Conservation (phyloP, 2,329 filamentous ascomycete genomes). For the Onygenales sp. region DNA sequence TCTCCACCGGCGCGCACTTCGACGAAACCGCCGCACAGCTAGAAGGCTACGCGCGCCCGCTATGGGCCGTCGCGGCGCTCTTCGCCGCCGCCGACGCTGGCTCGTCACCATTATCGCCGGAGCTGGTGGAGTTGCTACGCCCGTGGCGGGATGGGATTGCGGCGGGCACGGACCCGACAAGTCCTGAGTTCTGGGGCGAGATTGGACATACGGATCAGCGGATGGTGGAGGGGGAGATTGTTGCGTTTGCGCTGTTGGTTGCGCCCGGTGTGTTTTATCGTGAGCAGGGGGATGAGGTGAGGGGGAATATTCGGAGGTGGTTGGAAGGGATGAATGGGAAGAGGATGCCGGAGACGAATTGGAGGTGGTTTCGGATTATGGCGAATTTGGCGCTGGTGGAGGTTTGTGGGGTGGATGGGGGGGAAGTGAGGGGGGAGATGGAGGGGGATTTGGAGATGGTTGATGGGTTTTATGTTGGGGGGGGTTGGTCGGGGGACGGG, state of each 20-base stretch:
- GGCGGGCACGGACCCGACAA: conserved; percentile 15
- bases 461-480: conserved; percentile 11
- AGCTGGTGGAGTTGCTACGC: background rate
- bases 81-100: background rate
- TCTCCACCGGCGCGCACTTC: conserved; percentile 13
- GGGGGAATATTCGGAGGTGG: conserved; percentile 9
- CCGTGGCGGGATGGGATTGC: background rate
- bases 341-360: conserved; percentile 13
- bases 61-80: conserved; percentile 25
- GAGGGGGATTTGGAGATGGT: conserved; percentile 8
- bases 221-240: conserved; percentile 17
- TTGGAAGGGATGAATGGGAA: conserved; percentile 5
- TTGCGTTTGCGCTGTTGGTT: conserved; percentile 12
- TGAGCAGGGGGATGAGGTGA: conserved; percentile 4
- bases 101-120: background rate
- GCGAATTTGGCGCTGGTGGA: conserved; percentile 10
- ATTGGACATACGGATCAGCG: conserved; percentile 15
- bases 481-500: conserved; percentile 13
- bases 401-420: conserved; percentile 4
- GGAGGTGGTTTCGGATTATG: conserved; percentile 14
- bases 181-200: conserved; percentile 15
- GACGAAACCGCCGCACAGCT: conserved; percentile 14
- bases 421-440: conserved; percentile 3
- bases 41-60: conserved; percentile 25
- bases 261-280: conserved; percentile 13